Evolutionary conservation across 139 green algal species (phyloP).

Genomic region (Chlamydomonas schloesseri): DNA sequence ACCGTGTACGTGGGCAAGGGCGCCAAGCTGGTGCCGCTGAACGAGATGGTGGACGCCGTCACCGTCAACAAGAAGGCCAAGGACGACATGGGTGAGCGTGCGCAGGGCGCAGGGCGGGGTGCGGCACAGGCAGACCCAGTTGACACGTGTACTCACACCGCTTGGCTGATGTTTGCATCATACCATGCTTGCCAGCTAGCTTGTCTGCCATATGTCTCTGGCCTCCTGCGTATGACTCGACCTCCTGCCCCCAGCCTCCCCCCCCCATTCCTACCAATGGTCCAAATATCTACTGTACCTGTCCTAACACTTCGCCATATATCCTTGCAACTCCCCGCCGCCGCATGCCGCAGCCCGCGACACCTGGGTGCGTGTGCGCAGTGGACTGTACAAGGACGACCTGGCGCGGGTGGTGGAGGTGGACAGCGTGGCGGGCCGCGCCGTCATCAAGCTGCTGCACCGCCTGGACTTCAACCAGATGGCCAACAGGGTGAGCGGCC

Average conservation of each 20-base stretch:
- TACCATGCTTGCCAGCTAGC: too few relatives aligned
- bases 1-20: conserved; percentile 81
- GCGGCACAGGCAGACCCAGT: conserved; percentile 21
- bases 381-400: conserved; percentile 94
- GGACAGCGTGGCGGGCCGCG: conserved; percentile 67
- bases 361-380: conserved; percentile 87
- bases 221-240: not conserved
- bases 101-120: not conserved
- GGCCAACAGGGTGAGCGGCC: conserved; percentile 48
- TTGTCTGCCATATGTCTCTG: not conserved
- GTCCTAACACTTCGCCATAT: too few relatives aligned
- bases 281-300: too few relatives aligned
- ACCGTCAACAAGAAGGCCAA: conserved; percentile 74
- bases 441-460: conserved; percentile 79
- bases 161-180: not conserved
- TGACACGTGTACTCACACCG: too few relatives aligned
- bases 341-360: conserved; percentile 62
- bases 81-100: conserved; percentile 49
- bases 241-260: not conserved
- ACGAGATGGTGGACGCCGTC: conserved; percentile 94
- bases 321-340: not conserved
- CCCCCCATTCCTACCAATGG: too few relatives aligned
- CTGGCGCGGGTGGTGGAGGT: conserved; percentile 93
- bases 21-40: conserved; percentile 86
- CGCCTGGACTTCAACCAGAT: conserved; percentile 85